Evolutionary conservation across 805 yeast genomes (phyloP).

Genomic region (Schwanniomyces sp.): DNA sequence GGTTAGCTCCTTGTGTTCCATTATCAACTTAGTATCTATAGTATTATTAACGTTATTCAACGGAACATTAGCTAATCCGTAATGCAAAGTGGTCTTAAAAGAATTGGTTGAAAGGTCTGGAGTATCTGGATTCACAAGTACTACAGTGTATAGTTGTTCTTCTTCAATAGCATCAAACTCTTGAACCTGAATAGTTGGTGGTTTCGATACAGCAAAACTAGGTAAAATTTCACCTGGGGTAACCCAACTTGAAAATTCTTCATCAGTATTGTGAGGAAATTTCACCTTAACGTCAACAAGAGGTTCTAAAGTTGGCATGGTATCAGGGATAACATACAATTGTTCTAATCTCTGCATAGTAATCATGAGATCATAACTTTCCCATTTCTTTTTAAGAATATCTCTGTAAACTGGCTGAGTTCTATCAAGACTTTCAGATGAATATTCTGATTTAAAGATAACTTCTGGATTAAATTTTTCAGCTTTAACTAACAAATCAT

Average conservation of each 20-base stretch:
- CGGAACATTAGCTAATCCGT: conserved; percentile 71
- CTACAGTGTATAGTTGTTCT: conserved; percentile 66
- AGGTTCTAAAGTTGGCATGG: conserved; percentile 86
- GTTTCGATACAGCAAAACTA: conserved; percentile 66
- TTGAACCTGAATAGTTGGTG: conserved; percentile 76
- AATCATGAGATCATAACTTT: conserved; percentile 64
- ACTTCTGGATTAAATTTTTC: conserved; percentile 86
- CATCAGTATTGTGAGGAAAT: conserved; percentile 63
- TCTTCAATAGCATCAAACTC: conserved; percentile 56
- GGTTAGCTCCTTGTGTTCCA: conserved; percentile 28
- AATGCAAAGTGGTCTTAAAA: conserved; percentile 69
- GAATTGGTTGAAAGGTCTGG: conserved; percentile 74
- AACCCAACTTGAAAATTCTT: conserved; percentile 63
- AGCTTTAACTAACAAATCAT: conserved; percentile 51
- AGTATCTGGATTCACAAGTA: conserved; percentile 88
- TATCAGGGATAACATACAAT: conserved; percentile 85
- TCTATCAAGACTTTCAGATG: conserved; percentile 55
- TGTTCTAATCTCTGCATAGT: conserved; percentile 92
- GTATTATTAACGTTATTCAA: conserved; percentile 57
- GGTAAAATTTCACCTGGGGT: conserved; percentile 79
- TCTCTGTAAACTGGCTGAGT: conserved; percentile 78
- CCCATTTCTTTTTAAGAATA: conserved; percentile 71
- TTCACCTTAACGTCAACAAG: conserved; percentile 69
- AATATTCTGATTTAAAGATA: conserved; percentile 57
- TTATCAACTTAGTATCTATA: conserved; percentile 46